Percentiles rank a stretch among this genome's conserved stretches.
These are phyloP conservation scores for Thielaviopsis euricoi DNA, from an alignment of 2,329 filamentous ascomycete genomes.

Conservation along the genomic window DNA sequence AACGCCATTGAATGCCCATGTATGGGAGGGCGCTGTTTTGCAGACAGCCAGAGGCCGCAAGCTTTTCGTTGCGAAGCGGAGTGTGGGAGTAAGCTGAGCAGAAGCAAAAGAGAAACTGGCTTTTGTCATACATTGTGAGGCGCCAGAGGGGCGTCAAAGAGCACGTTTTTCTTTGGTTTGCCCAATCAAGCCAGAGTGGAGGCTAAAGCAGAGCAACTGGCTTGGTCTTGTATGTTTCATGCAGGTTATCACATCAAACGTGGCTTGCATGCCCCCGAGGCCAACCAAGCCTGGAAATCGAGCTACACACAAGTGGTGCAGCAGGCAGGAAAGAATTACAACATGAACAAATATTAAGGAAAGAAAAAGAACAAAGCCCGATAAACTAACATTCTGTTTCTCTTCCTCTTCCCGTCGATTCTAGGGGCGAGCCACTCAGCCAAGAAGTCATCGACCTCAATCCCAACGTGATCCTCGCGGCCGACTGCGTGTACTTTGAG, in stretches of 20 bases:
- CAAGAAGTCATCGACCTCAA: slow-evolving; percentile 34
- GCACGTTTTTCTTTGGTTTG: not conserved
- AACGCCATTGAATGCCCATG: not conserved
- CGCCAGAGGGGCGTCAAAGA: not conserved
- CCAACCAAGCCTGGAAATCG: not conserved
- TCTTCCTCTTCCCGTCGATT: not conserved
- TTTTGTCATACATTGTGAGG: not conserved
- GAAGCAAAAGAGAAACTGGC: not conserved
- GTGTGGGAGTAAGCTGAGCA: not conserved
- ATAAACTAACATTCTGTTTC: too few relatives aligned
- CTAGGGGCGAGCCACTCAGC: slow-evolving; percentile 42
- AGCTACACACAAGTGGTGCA: too few relatives aligned
- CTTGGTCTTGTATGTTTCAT: not conserved
- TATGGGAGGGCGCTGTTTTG: not conserved
- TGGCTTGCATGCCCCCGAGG: not conserved
- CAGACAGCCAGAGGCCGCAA: not conserved
- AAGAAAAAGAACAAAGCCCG: too few relatives aligned
- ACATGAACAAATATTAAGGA: too few relatives aligned
- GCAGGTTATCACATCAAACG: slow-evolving; percentile 1
- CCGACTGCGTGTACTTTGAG: slow-evolving; percentile 95
- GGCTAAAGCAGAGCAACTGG: not conserved
- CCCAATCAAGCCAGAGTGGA: not conserved
- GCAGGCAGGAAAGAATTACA: too few relatives aligned
- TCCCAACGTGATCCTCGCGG: slow-evolving; percentile 76
- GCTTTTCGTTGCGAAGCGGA: not conserved